Percentiles rank a stretch among this genome's conserved stretches.
phyloP scores from a whole-genome alignment of 176 grass and related monocot species.

The Carex littledalei region DNA sequence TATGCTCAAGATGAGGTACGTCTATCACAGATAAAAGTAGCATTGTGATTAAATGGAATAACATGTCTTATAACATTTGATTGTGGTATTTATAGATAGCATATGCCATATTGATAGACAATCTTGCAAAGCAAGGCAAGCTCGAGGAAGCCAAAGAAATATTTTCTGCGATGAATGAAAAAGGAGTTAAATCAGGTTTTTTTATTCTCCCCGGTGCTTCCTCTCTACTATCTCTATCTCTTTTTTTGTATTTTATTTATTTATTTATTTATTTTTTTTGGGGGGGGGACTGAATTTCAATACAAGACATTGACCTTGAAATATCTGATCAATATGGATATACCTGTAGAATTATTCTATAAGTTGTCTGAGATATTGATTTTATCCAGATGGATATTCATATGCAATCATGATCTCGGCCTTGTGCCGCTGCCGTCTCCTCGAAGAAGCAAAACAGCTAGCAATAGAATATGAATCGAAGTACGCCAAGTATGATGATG shows the following conservation, averaged over 20 bases:
- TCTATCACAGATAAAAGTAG: not conserved
- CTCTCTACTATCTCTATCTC: not conserved
- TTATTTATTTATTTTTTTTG: not conserved
- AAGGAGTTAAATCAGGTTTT: slow-evolving; percentile 69
- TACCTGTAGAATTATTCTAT: not conserved
- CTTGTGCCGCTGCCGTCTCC: slow-evolving; percentile 65
- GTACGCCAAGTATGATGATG: slow-evolving; percentile 77
- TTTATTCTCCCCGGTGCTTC: not conserved
- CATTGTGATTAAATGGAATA: not conserved
- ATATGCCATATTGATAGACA: slow-evolving; percentile 88
- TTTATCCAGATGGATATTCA: slow-evolving; percentile 90
- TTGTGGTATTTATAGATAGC: slow-evolving; percentile 56
- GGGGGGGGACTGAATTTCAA: not conserved
- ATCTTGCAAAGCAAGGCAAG: slow-evolving; percentile 74
- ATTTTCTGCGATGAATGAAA: slow-evolving; percentile 78
- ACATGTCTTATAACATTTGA: not conserved
- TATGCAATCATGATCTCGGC: slow-evolving; percentile 92
- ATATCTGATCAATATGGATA: not conserved
- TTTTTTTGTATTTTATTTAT: not conserved
- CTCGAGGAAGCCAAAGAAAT: slow-evolving; percentile 51
- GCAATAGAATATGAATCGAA: slow-evolving; percentile 83
- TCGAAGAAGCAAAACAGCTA: slow-evolving; percentile 69
- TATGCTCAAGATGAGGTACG: slow-evolving; percentile 90
- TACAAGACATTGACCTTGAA: not conserved
- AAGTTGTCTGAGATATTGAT: not conserved